These are phyloP conservation scores for Chaetoceros muelleri DNA, from an alignment of 108 stramenopile species.

Conservation along the genomic window DNA sequence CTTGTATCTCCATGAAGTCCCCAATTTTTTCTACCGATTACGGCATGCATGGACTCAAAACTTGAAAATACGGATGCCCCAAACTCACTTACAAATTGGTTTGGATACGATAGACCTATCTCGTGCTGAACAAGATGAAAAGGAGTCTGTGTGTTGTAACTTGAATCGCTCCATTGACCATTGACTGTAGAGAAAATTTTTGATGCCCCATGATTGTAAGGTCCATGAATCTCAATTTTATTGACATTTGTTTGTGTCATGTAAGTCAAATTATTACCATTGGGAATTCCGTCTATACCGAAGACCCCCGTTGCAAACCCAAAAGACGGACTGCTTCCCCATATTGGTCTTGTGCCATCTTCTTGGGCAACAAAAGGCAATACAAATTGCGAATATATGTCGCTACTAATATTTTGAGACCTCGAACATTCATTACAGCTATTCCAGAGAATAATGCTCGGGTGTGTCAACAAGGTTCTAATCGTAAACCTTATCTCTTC, in stretches of 20 bases:
- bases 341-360: constrained; percentile 32
- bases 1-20: constrained; percentile 32
- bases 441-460: constrained; percentile 45
- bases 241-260: too few species aligned
- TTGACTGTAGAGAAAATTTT: constrained; percentile 28
- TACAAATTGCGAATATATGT: constrained; percentile 40
- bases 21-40: constrained; percentile 15
- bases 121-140: constrained; percentile 4
- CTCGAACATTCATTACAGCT: constrained; percentile 50
- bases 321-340: constrained; percentile 41
- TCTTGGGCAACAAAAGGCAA: constrained; percentile 31
- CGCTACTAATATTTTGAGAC: constrained; percentile 14
- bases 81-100: constrained; percentile 33
- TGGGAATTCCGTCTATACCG: constrained; percentile 20
- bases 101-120: constrained; percentile 8
- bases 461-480: constrained; percentile 27
- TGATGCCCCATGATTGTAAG: constrained; percentile 28
- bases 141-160: constrained; percentile 11
- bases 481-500: constrained; percentile 34
- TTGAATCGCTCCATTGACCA: constrained; percentile 12
- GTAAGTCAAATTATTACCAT: constrained; percentile 9
- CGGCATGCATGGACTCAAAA: constrained; percentile 42
- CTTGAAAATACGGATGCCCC: constrained; percentile 32
- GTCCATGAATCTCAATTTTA: constrained; percentile 37
- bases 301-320: constrained; percentile 42